Conservation (phyloP, 2,329 filamentous ascomycete species). For the Aureobasidium zeae region DNA sequence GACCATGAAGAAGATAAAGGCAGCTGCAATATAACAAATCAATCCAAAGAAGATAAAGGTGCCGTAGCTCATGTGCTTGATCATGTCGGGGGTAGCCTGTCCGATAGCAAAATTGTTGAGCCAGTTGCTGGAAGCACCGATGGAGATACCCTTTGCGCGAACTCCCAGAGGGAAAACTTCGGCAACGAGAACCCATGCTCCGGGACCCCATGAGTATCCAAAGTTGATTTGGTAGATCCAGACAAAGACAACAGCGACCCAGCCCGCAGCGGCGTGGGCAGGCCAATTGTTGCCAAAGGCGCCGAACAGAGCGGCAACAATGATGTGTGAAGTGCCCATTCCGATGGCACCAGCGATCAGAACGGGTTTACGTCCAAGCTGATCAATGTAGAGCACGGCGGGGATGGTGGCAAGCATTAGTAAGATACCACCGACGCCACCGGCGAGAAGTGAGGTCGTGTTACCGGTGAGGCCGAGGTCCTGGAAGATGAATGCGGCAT, state of each 20-base stretch:
- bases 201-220: slow-evolving; percentile 59
- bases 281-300: slow-evolving; percentile 47
- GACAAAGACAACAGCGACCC: slow-evolving; percentile 58
- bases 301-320: slow-evolving; percentile 58
- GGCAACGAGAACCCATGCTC: slow-evolving; percentile 53
- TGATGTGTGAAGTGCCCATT: slow-evolving; percentile 62
- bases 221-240: slow-evolving; percentile 69
- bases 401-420: slow-evolving; percentile 59
- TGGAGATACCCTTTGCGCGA: slow-evolving; percentile 59
- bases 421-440: slow-evolving; percentile 58
- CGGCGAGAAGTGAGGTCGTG: slow-evolving; percentile 50
- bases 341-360: slow-evolving; percentile 55
- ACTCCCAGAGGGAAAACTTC: slow-evolving; percentile 66
- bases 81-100: slow-evolving; percentile 52
- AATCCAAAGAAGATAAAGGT: slow-evolving; percentile 64
- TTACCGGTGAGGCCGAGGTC: slow-evolving; percentile 36
- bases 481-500: slow-evolving; percentile 41
- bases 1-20: slow-evolving; percentile 43
- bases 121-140: slow-evolving; percentile 48
- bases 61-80: slow-evolving; percentile 55
- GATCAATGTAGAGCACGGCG: slow-evolving; percentile 55
- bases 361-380: slow-evolving; percentile 52
- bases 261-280: slow-evolving; percentile 52
- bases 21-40: slow-evolving; percentile 53
- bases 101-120: slow-evolving; percentile 24